Conservation (phyloP, 1,139 yeast genomes). For the Debaryomyces subglobosus region DNA sequence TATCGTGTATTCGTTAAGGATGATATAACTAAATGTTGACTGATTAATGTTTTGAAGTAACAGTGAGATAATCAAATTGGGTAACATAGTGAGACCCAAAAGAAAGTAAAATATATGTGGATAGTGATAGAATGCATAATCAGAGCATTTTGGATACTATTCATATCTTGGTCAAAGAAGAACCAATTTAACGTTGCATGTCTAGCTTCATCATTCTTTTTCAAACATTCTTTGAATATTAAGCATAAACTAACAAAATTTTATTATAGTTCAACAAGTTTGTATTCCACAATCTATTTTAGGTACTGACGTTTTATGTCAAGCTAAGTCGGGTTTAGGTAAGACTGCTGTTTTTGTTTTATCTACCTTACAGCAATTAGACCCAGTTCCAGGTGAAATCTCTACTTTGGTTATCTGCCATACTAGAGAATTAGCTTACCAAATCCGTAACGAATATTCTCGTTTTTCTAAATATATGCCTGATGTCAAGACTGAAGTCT, state of each 20-base stretch:
- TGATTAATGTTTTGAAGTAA: not conserved
- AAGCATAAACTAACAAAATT: constrained; percentile 14
- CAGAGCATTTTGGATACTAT: not conserved
- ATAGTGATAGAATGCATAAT: not conserved
- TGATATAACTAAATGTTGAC: not conserved
- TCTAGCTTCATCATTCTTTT: constrained; percentile 7
- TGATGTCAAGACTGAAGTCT: constrained; percentile 94
- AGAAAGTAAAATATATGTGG: not conserved
- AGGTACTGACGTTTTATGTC: constrained; percentile 97
- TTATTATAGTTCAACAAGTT: constrained; percentile 83
- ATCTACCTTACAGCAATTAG: constrained; percentile 95
- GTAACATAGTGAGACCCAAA: not conserved
- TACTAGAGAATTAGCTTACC: constrained; percentile 98
- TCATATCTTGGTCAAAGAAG: constrained; percentile 2
- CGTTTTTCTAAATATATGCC: constrained; percentile 99
- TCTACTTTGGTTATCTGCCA: constrained; percentile 94
- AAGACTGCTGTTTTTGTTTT: constrained; percentile 97
- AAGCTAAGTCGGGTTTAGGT: constrained; percentile 99
- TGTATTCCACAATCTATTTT: constrained; percentile 98
- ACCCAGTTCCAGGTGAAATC: constrained; percentile 96
- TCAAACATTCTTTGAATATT: not conserved
- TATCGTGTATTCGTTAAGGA: not conserved
- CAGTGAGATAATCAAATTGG: not conserved
- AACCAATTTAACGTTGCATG: constrained; percentile 4
- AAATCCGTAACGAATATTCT: constrained; percentile 95